Conservation (phyloP, 352 stramenopile species). For the Globisporangium okanoganense region DNA sequence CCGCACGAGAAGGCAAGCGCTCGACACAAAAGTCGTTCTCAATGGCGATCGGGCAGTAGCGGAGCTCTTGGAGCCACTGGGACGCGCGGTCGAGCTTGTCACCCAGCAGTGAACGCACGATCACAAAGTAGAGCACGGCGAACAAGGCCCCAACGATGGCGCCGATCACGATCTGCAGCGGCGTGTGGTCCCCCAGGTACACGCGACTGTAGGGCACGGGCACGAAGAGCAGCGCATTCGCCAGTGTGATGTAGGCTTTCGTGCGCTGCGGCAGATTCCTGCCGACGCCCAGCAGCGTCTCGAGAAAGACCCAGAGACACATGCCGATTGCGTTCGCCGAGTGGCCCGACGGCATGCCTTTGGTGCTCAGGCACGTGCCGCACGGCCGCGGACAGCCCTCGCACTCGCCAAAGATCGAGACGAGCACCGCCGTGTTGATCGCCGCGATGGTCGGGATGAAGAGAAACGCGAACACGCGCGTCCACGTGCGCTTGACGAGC, state of each 20-base stretch:
- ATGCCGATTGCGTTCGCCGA: constrained; percentile 48
- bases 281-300: constrained; percentile 33
- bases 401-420: constrained; percentile 40
- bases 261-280: constrained; percentile 16
- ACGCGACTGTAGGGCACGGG: constrained; percentile 56
- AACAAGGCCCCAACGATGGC: constrained; percentile 32
- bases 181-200: constrained; percentile 57
- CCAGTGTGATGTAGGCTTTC: constrained; percentile 15
- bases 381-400: constrained; percentile 43
- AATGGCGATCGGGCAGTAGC: constrained; percentile 4
- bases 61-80: constrained; percentile 1
- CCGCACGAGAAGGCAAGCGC: background rate
- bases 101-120: constrained; percentile 34
- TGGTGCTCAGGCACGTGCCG: constrained; percentile 38
- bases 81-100: constrained; percentile 11
- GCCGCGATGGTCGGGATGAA: constrained; percentile 44
- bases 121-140: constrained; percentile 38
- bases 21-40: constrained; percentile 14
- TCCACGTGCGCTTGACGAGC: constrained; percentile 39
- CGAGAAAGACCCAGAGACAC: constrained; percentile 43
- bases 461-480: constrained; percentile 38
- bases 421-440: constrained; percentile 37
- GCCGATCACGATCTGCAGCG: constrained; percentile 42
- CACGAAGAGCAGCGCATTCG: constrained; percentile 29
- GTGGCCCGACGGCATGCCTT: constrained; percentile 53